Base-by-base conservation (phyloP, 2,329 filamentous ascomycete genomes). In the Trichoderma gracile region DNA sequence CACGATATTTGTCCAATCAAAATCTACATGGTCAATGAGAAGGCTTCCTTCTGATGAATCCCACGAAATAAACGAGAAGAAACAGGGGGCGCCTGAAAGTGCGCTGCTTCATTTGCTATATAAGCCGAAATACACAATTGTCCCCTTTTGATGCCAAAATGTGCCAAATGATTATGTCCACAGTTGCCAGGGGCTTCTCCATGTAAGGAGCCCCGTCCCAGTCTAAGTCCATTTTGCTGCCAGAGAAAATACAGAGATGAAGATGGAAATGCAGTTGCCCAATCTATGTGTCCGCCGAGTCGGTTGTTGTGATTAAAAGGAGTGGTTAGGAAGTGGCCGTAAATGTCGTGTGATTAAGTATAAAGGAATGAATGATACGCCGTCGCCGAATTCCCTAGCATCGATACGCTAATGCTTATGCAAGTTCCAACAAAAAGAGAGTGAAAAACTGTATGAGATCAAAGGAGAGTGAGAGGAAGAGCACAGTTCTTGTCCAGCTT, bases 271-370 rank as follows among this genome's bases (percentile, higher is more conserved):
- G 54, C 40, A 43, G 56, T 59, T 64, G 23, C 53, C 64, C 46
- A 59, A 54, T 66, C 64, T 66, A 66, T 66, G 47, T 21, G 27
- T 59, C 59, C 25, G 40, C 49, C 42, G 46, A 56, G 27, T 38
- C 33, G 33, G 33, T 54, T 25, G 23, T 50, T 38, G 42, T 56
- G 33, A 45, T 52, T 53, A 49, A 63, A 63, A 38, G 25, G 59
- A 63, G 49, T 55, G 58, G 9, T 59, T 38, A 64, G 50, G 56
- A 60, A 63, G 21, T 33, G 59, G 64, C 64, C 64, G 45, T 65
- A 47, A 47, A 42, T 64, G 30, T 58, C 46, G 60, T 38, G 33
- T 38, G 12, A 38, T 38, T 38, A 38, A 54, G 21, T 53, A n/a
- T 27, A 43, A 19, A 33, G 27, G 27, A 55, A 59, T 63, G 38